Base-by-base conservation (phyloP, 2,329 filamentous ascomycete species). In the Elsinoe perseae region DNA sequence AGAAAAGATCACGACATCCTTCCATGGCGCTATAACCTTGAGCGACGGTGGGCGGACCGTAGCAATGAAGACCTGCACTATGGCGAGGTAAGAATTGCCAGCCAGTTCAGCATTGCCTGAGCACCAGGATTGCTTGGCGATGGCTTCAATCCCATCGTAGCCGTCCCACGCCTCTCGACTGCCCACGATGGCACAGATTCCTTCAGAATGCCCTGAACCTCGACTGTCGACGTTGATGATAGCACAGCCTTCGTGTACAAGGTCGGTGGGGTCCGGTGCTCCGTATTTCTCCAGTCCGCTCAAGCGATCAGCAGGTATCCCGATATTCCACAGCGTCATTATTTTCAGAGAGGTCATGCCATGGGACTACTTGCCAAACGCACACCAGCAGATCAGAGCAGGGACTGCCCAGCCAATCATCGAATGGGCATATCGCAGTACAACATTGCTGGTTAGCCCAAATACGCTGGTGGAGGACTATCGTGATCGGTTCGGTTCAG, bases 21-120 rank as follows among this genome's bases (percentile, higher is more conserved):
- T 76, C 74, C 74, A 75, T 43, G 67, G 77, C 0, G 73, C 74
- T 32, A 77, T 75, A 0, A 69, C 68, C n/a, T 67, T 67, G 4
- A 77, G 65, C 10, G 65, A 68, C 0, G 74, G 75, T 7, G 75
- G 75, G 16, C 69, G 64, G 40, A 70, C 62, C 0, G 72, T 65
- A 0, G 73, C 75, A 10, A 75, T 68, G 48, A 72, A 71, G 64
- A 63, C 73, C 56, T 77, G 73, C 0, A 68, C 65, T 34, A 69
- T 73, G 0, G 72, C 73, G 6, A 77, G 66, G 4, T 68, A 66
- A 0, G 71, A 74, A 56, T 77, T 77, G 0, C 75, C 75, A 0
- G 71, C 70, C 64, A 76, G 68, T 7, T 70, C 73, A 12, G 76
- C 65, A 3, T 61, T 64, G 10, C 74, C 74, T 52, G 73, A 76